phyloP scores from a whole-genome alignment of 257 asterid species.

The Jaltomata sinuosa region DNA sequence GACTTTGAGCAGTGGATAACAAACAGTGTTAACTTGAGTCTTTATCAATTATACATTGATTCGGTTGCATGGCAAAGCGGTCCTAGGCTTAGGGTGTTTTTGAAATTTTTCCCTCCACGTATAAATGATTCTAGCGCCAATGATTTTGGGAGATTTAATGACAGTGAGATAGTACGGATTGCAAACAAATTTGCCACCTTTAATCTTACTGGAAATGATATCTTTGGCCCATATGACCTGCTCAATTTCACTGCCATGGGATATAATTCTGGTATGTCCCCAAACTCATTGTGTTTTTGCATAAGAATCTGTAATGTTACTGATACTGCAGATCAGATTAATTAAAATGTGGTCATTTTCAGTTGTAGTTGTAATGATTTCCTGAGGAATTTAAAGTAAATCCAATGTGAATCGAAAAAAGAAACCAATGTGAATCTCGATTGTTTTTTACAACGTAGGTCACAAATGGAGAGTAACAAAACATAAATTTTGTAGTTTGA shows the following conservation, averaged over 20 bases:
- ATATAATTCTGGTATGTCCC: conserved; percentile 28
- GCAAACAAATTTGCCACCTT: conserved; percentile 32
- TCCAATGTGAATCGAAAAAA: neutral
- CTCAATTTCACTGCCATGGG: conserved; percentile 39
- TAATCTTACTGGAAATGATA: conserved; percentile 22
- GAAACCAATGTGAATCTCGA: neutral
- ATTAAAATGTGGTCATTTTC: neutral
- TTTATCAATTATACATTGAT: conserved; percentile 22
- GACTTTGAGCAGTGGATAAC: conserved; percentile 16
- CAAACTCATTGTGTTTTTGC: neutral
- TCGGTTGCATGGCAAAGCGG: conserved; percentile 40
- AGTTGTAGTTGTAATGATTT: neutral
- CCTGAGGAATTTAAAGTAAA: neutral
- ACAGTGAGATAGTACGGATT: conserved; percentile 21
- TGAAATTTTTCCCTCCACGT: conserved; percentile 27
- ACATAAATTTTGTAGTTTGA: neutral
- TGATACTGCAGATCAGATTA: neutral
- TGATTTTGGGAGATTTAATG: conserved; percentile 10
- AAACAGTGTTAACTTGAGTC: conserved; percentile 5
- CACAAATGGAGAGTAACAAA: neutral
- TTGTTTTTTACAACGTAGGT: neutral
- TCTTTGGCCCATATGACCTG: conserved; percentile 49
- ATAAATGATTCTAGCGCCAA: conserved; percentile 11
- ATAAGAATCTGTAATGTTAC: neutral
- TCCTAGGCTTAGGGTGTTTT: conserved; percentile 39